Percentiles rank a stretch among this genome's conserved stretches.
These are phyloP conservation scores for Solanum paucissectum DNA, from an alignment of 257 asterid genomes.

Conservation along the genomic window DNA sequence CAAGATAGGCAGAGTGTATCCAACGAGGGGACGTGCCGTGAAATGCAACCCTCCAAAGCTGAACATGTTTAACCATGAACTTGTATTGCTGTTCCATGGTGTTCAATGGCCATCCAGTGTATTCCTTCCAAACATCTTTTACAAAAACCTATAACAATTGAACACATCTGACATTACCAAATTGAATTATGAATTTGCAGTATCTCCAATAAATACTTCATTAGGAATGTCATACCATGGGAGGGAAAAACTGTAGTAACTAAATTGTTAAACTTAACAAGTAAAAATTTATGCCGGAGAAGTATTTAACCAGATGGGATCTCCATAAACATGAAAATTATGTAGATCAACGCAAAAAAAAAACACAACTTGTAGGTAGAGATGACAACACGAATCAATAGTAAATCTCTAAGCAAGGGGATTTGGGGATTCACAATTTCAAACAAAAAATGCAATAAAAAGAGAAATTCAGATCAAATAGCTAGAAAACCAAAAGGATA, in stretches of 20 bases:
- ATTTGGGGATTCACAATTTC: not conserved
- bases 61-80: conserved; percentile 95
- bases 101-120: conserved; percentile 92
- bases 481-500: not conserved
- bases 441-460: not conserved
- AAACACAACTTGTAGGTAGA: not conserved
- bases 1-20: conserved; percentile 81
- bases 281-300: not conserved
- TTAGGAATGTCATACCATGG: not conserved
- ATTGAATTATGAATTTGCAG: not conserved
- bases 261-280: not conserved
- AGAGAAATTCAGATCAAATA: not conserved
- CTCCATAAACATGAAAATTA: not conserved
- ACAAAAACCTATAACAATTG: conserved; percentile 41
- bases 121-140: conserved; percentile 97
- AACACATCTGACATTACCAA: not conserved
- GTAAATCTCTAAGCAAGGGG: not conserved
- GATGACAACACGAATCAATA: not conserved
- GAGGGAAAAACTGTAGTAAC: not conserved
- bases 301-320: not conserved
- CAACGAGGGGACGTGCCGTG: conserved; percentile 92
- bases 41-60: conserved; percentile 89
- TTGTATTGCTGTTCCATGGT: conserved; percentile 90
- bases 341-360: not conserved
- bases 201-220: not conserved